Percentiles rank a stretch among this genome's conserved stretches.
Conservation (phyloP, 2,329 filamentous ascomycete species). For the Plectosphaerella sp. region DNA sequence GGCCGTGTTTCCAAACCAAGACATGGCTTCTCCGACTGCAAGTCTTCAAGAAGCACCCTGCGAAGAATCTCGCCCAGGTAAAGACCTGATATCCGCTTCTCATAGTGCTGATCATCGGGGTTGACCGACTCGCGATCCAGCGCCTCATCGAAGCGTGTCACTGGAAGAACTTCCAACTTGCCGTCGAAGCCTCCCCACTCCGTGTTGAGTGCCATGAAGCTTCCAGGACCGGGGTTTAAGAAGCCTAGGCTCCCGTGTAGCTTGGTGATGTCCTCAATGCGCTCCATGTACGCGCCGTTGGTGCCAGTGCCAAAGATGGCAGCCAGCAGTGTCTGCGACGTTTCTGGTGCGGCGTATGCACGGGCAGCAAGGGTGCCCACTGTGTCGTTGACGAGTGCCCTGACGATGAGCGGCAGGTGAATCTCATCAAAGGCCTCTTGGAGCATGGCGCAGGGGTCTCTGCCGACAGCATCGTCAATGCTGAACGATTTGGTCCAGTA, state of each 20-base stretch:
- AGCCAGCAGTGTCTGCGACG: conserved; percentile 65
- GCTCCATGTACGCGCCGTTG: conserved; percentile 77
- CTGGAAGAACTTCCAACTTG: conserved; percentile 62
- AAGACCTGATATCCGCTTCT: conserved; percentile 79
- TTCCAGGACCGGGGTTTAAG: neutral
- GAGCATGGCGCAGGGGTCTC: conserved; percentile 69
- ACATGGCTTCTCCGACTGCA: conserved; percentile 5
- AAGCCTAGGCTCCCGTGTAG: conserved; percentile 10
- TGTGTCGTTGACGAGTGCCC: conserved; percentile 74
- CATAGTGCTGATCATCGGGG: conserved; percentile 75
- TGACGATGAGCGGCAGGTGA: conserved; percentile 64
- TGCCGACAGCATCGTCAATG: conserved; percentile 69
- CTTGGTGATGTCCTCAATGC: conserved; percentile 62
- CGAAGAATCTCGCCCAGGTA: conserved; percentile 75
- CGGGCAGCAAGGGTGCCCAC: conserved; percentile 77
- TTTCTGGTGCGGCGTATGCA: conserved; percentile 66
- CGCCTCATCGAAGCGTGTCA: conserved; percentile 61
- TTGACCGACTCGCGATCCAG: conserved; percentile 67
- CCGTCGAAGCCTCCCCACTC: conserved; percentile 84
- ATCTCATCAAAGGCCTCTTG: conserved; percentile 68
- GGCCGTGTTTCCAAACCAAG: conserved; percentile 6
- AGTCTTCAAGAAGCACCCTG: conserved; percentile 49
- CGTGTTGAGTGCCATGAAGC: conserved; percentile 74
- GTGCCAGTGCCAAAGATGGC: conserved; percentile 58
- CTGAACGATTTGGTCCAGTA: conserved; percentile 81